Evolutionary conservation across 352 stramenopile genomes (phyloP).

Genomic region (Phytopythium boreale): DNA sequence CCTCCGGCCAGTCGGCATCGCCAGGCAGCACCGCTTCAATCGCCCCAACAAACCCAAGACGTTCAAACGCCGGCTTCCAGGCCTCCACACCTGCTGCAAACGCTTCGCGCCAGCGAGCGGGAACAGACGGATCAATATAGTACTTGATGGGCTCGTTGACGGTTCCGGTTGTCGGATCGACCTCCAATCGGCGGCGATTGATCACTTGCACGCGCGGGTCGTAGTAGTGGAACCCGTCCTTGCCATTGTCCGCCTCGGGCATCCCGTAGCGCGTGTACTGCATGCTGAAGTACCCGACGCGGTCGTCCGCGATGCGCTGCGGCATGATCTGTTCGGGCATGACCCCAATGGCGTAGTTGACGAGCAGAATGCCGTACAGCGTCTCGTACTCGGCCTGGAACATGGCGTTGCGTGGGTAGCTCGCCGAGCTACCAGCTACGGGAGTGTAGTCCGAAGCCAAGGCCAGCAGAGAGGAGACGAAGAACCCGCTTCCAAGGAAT

Average conservation of each 20-base stretch:
- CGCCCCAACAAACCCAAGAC: conserved; percentile 62
- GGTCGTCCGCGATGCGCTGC: conserved; percentile 63
- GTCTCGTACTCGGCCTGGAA: conserved; percentile 78
- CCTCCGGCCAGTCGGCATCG: conserved; percentile 67
- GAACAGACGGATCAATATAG: conserved; percentile 85
- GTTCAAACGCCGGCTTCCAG: conserved; percentile 80
- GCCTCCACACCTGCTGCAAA: conserved; percentile 65
- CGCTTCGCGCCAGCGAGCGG: conserved; percentile 50
- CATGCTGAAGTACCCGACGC: conserved; percentile 78
- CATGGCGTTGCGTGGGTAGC: conserved; percentile 68
- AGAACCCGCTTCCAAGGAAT: conserved; percentile 76
- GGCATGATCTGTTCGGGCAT: conserved; percentile 58
- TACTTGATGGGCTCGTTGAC: conserved; percentile 64
- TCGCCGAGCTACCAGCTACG: conserved; percentile 17
- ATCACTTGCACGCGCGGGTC: conserved; percentile 61
- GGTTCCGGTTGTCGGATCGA: conserved; percentile 26
- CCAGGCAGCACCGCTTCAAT: conserved; percentile 65
- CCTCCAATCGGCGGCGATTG: conserved; percentile 63
- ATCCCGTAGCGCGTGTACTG: conserved; percentile 55
- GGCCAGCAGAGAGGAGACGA: conserved; percentile 41
- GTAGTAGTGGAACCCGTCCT: conserved; percentile 46
- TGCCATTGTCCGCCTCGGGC: conserved; percentile 24
- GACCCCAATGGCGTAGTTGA: conserved; percentile 72
- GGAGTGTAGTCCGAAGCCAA: conserved; percentile 31
- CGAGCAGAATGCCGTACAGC: conserved; percentile 38